Evolutionary conservation across 805 yeast genomes (phyloP).

Genomic region (Cyberlindnera maritima): DNA sequence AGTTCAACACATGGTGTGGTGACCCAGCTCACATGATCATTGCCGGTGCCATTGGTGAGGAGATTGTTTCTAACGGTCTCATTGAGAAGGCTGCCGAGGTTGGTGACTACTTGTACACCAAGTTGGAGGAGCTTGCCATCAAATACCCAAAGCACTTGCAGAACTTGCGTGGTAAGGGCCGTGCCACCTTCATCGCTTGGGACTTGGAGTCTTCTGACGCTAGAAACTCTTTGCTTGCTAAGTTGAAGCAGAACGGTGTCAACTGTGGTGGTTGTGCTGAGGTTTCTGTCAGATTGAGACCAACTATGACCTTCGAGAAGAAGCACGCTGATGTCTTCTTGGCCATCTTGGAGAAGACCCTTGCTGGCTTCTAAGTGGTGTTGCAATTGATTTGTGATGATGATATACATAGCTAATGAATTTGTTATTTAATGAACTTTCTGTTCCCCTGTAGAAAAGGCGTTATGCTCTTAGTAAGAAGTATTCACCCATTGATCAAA

Average conservation of each 20-base stretch:
- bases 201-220: constrained; percentile 51
- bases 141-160: constrained; percentile 52
- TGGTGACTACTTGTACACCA: constrained; percentile 62
- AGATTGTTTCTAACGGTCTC: constrained; percentile 59
- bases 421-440: neutral
- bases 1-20: constrained; percentile 94
- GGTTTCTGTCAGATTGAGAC: constrained; percentile 75
- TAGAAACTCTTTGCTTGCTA: constrained; percentile 60
- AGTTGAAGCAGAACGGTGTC: constrained; percentile 63
- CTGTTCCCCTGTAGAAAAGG: too few relatives aligned
- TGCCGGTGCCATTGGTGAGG: constrained; percentile 70
- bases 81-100: constrained; percentile 53
- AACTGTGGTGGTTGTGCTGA: constrained; percentile 87
- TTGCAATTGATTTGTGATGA: neutral
- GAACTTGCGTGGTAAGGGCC: constrained; percentile 69
- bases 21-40: constrained; percentile 80
- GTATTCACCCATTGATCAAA: neutral
- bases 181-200: constrained; percentile 85
- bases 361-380: constrained; percentile 20
- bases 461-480: too few relatives aligned
- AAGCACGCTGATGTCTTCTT: constrained; percentile 74
- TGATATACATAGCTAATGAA: neutral
- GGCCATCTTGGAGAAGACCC: constrained; percentile 37
- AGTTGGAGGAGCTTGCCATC: constrained; percentile 49
- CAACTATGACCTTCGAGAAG: constrained; percentile 73